phyloP scores from a whole-genome alignment of 345 rosid genomes.

The Murraya koenigii region DNA sequence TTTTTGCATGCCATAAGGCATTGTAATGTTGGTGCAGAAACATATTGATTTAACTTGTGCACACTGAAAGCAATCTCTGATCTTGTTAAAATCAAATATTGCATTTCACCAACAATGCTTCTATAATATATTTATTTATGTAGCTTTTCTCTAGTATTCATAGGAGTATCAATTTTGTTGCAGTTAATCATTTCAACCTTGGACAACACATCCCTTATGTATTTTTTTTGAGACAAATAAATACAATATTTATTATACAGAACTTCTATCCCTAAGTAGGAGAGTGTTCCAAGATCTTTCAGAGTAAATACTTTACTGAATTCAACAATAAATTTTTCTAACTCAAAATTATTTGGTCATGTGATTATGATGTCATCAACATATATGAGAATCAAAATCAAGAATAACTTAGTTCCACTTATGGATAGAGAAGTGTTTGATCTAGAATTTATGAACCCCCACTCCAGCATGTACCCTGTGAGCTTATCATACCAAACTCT shows the following conservation, averaged over 20 bases:
- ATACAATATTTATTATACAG: neutral
- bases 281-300: neutral
- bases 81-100: neutral
- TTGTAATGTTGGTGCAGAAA: neutral
- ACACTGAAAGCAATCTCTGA: neutral
- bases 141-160: neutral
- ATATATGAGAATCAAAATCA: neutral
- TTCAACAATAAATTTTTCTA: neutral
- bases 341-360: accelerated
- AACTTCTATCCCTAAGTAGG: neutral
- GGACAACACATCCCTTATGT: neutral
- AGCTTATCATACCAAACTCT: neutral
- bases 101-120: neutral
- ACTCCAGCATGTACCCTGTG: neutral
- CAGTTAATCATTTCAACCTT: neutral
- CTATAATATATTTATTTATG: neutral
- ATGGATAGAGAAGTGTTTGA: neutral
- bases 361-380: neutral
- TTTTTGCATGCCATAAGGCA: neutral
- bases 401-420: accelerated
- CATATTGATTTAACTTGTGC: neutral
- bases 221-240: neutral
- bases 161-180: neutral
- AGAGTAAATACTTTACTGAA: neutral
- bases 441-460: neutral